Conservation (phyloP, 148 eudicot species). For the Drosera capensis region DNA sequence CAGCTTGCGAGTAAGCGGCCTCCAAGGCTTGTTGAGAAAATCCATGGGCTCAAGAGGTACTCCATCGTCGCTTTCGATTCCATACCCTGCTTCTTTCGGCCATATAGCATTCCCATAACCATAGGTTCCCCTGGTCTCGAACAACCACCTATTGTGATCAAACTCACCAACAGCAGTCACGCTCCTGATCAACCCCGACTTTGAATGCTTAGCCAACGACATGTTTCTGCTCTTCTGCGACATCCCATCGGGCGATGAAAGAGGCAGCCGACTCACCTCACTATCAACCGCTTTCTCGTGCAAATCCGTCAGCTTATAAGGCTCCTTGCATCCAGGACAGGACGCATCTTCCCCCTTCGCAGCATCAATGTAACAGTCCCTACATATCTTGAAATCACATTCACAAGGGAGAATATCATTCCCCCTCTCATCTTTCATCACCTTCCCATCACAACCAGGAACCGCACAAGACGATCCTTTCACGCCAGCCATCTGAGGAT, state of each 20-base stretch:
- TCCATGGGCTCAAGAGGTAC: conserved; percentile 35
- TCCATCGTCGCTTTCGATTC: conserved; percentile 20
- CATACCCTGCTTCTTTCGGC: conserved; percentile 56
- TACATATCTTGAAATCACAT: conserved; percentile 89
- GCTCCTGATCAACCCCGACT: conserved; percentile 46
- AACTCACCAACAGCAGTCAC: conserved; percentile 48
- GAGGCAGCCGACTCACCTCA: conserved; percentile 25
- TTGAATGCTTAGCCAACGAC: conserved; percentile 70
- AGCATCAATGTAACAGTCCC: conserved; percentile 80
- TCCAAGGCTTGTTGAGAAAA: conserved; percentile 75
- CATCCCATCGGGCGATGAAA: conserved; percentile 30
- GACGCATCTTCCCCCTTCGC: conserved; percentile 67
- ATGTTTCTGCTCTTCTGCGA: conserved; percentile 69
- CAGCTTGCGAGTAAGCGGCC: conserved; percentile 90
- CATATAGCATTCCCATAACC: conserved; percentile 97
- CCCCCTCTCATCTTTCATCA: conserved; percentile 86
- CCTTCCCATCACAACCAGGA: conserved; percentile 85
- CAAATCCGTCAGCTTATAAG: conserved; percentile 62
- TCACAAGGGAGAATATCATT: conserved; percentile 86
- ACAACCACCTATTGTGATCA: conserved; percentile 90
- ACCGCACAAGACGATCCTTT: conserved; percentile 78
- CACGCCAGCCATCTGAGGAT: conserved; percentile 95
- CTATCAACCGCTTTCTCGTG: conserved; percentile 38
- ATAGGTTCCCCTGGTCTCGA: conserved; percentile 92
- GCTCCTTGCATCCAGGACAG: conserved; percentile 91